Conservation (phyloP, 768 basidiomycete genomes). For the Phlegmacium glaucopus region DNA sequence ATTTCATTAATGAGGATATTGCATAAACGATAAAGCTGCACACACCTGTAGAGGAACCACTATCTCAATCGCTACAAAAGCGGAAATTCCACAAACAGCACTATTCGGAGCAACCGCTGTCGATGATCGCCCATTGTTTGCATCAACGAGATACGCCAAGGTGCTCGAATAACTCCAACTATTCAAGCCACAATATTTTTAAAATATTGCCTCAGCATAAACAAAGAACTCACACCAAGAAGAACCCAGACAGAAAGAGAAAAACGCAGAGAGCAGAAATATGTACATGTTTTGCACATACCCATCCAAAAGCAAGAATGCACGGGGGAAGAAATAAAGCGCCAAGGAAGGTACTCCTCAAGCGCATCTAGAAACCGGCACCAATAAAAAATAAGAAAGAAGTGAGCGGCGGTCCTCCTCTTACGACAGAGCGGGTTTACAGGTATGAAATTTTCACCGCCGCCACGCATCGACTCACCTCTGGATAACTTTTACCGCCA, state of each 20-base stretch:
- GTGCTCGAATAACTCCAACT: constrained; percentile 41
- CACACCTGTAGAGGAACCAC: constrained; percentile 70
- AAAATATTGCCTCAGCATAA: background rate
- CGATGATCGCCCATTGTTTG: constrained; percentile 77
- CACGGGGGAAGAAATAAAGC: constrained; percentile 59
- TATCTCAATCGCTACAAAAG: constrained; percentile 67
- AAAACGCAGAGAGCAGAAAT: constrained; percentile 67
- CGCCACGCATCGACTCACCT: constrained; percentile 45
- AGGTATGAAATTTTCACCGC: no score
- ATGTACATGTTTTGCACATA: constrained; percentile 56
- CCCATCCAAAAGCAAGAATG: constrained; percentile 74
- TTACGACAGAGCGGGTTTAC: no score
- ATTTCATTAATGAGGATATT: background rate
- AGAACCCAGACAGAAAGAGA: constrained; percentile 72
- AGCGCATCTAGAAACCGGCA: constrained; percentile 54
- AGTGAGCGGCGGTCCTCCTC: background rate
- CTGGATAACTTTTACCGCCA: constrained; percentile 49
- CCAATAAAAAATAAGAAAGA: background rate
- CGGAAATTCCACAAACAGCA: constrained; percentile 65
- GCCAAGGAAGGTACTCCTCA: constrained; percentile 57
- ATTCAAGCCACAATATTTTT: background rate
- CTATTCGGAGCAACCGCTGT: constrained; percentile 77
- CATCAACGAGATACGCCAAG: constrained; percentile 83
- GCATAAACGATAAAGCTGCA: constrained; percentile 1
- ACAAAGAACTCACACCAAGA: constrained; percentile 54